Conservation (phyloP, 129 eudicot species). For the Helichrysum umbraculigerum region DNA sequence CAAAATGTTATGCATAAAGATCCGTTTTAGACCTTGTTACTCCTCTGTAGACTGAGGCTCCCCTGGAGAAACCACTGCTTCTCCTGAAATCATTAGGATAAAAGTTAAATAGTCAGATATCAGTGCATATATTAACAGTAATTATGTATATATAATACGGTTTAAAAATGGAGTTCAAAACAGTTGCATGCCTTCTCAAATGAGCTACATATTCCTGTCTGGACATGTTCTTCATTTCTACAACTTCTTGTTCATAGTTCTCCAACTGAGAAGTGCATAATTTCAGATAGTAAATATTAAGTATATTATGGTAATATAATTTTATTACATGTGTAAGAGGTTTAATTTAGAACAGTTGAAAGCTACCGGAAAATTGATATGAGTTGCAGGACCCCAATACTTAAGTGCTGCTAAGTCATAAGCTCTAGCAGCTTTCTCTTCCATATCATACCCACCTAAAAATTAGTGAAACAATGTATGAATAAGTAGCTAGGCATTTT, state of each 20-base stretch:
- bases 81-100: conserved; percentile 43
- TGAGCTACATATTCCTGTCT: conserved; percentile 97
- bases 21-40: conserved; percentile 69
- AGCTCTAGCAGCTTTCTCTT: conserved; percentile 96
- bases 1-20: not conserved
- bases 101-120: not conserved
- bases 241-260: conserved; percentile 78
- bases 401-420: conserved; percentile 94
- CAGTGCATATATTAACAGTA: not conserved
- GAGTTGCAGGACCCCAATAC: conserved; percentile 96
- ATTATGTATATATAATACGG: too few species aligned
- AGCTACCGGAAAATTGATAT: conserved; percentile 79
- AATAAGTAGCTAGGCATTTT: not conserved
- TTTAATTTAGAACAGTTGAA: not conserved
- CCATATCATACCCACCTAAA: conserved; percentile 58
- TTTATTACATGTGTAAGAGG: not conserved
- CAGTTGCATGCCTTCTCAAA: conserved; percentile 57
- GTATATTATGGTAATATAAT: not conserved
- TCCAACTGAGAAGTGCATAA: conserved; percentile 48
- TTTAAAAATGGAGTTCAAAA: not conserved
- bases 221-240: conserved; percentile 89
- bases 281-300: not conserved
- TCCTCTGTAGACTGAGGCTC: conserved; percentile 95
- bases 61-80: conserved; percentile 97
- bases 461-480: not conserved